Percentiles rank a stretch among this genome's conserved stretches.
Conservation (phyloP, 805 yeast species). For the Barnettozyma sp. region DNA sequence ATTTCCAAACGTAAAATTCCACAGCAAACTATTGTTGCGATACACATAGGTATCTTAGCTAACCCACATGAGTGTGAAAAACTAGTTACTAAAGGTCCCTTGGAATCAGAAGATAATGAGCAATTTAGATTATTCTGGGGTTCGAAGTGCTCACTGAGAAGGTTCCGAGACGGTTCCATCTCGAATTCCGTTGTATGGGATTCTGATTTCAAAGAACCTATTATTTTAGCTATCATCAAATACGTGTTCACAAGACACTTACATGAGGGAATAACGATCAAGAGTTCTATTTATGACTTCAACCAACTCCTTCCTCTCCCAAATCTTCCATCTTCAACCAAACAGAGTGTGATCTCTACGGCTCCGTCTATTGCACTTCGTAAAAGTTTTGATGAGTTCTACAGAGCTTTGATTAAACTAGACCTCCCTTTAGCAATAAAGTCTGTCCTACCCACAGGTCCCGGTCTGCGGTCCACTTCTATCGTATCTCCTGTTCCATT, state of each 20-base stretch:
- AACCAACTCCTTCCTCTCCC: slow-evolving; percentile 52
- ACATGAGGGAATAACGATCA: slow-evolving; percentile 29
- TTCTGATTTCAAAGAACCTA: slow-evolving; percentile 48
- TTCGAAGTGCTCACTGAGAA: slow-evolving; percentile 69
- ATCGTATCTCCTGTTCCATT: slow-evolving; percentile 75
- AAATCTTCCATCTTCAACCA: slow-evolving; percentile 47
- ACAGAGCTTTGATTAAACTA: slow-evolving; percentile 43
- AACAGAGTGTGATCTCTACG: slow-evolving; percentile 42
- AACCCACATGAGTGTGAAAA: slow-evolving; percentile 72
- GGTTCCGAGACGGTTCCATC: slow-evolving; percentile 88
- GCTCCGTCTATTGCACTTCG: slow-evolving; percentile 36
- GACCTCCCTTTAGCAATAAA: slow-evolving; percentile 64
- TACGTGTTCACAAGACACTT: slow-evolving; percentile 63
- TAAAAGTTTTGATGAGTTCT: slow-evolving; percentile 52
- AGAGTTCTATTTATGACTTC: slow-evolving; percentile 36
- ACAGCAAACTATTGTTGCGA: slow-evolving; percentile 24
- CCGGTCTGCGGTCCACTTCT: slow-evolving; percentile 72
- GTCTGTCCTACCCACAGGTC: slow-evolving; percentile 64
- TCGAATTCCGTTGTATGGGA: slow-evolving; percentile 89
- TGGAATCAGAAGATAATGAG: slow-evolving; percentile 47
- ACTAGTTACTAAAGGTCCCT: slow-evolving; percentile 83
- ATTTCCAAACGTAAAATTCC: slow-evolving; percentile 48
- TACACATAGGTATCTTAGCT: slow-evolving; percentile 57
- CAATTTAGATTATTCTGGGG: slow-evolving; percentile 90
- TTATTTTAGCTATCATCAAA: slow-evolving; percentile 56